Evolutionary conservation across 768 basidiomycete species (phyloP), one percentile per base, ranked within the genome.

Genomic region (Tulasnella sp.): DNA sequence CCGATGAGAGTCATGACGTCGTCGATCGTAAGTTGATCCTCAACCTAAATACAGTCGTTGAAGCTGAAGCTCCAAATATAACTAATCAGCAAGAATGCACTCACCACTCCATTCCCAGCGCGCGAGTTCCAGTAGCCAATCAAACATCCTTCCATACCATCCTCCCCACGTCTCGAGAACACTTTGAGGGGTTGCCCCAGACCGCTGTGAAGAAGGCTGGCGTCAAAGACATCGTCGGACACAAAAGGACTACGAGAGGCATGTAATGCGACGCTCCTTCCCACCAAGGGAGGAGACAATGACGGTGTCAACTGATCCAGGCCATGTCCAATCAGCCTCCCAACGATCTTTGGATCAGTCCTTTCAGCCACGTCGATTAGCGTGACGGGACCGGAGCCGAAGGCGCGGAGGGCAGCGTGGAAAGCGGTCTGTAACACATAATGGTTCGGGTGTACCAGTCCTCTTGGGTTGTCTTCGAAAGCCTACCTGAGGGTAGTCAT

Each of bases 111-210:
- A 34, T 58, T 55, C 2, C 46, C 45, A 43, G 49, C 57, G 25
- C 61, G 45, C 11, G 58, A 42, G 31, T 62, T 62, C 61, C 61
- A 62, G n/a, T 52, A 57, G 15, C 61, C 61, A 4, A 62, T 29
- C 54, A 58, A 19, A 3, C 61, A 54, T n/a, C 61, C 61, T 15
- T 38, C 34, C 15, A 38, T 38, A 24, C 53, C 60, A 42, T 53
- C 34, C 15, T 38, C 34, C 7, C 34, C 34, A 7, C 34, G 34
- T 15, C 34, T 38, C n/a, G 55, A 58, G 49, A 58, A 59, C 21
- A 62, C 61, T 38, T 49, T 57, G 29, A 62, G 43, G 7, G 55
- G 55, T 42, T 44, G 57, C 10, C 61, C 61, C 11, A 27, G 38
- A 19, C 56, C 56, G 5, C 42, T 48, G 17, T 57, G 41, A 21